Base-by-base conservation (phyloP, 331 rosid genomes). In the Prunus yedoensis region DNA sequence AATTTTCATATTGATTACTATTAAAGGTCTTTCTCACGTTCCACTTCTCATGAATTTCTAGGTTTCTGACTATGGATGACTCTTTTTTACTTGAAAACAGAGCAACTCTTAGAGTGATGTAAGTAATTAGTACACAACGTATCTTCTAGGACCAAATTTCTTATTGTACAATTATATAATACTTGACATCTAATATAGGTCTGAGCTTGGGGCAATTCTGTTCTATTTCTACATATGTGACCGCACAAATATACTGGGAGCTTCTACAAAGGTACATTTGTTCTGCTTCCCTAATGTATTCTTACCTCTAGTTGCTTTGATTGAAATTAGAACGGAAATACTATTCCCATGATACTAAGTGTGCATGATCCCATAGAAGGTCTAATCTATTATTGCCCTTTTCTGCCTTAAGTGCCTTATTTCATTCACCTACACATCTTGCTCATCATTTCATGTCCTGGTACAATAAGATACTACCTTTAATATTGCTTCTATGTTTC, bases 11-110 rank as follows among this genome's bases (percentile, higher is more conserved):
- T 50, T 63, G 70, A 50, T 73, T 63, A 20, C 15, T 70, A 16
- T 79, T 49, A 52, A 64, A 75, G 45, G 77, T 71, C 74, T 75
- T 71, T 57, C 85, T 86, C 79, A 76, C 70, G 70, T 78, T 70
- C 60, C 85, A 58, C 74, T 54, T 59, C 77, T 71, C 68, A 73
- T 70, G 41, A 49, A 18, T 69, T 76, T 81, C 67, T 81, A 94
- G 99, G 92, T 94, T 94, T 82, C 70, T 92, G 81, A 89, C 97
- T 28, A 81, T 94, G 97, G 99, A 94, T 43, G 99, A 92, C 57
- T 78, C 92, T 28, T 92, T 94, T 87, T 82, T 92, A 82, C 83
- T 94, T 63, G 97, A 92, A 86, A 89, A 92, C 74, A 86, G 99
- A 62, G 83, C 84, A 62, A 92, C 85, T 43, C 79, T 94, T 76